Percentiles rank a stretch among this genome's conserved stretches.
These are phyloP conservation scores for Ceratocystis albifundus DNA, from an alignment of 2,329 filamentous ascomycete genomes.

Conservation along the genomic window DNA sequence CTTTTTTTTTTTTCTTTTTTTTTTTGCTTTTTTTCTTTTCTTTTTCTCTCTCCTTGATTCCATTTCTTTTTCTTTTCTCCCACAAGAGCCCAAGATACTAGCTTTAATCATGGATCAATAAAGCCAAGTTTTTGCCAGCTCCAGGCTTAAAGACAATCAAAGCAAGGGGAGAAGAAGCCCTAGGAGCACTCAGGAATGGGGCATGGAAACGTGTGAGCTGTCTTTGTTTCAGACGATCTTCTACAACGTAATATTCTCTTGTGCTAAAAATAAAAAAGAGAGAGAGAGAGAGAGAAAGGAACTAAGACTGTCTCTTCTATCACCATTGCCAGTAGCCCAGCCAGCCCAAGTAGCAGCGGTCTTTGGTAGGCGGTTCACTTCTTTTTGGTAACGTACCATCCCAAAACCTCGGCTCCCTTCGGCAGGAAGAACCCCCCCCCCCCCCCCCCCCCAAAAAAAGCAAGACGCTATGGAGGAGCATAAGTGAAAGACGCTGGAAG, in stretches of 20 bases:
- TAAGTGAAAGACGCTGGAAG: not conserved
- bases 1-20: not conserved
- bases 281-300: too few species aligned
- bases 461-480: not conserved
- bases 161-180: not conserved
- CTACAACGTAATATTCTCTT: not conserved
- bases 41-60: not conserved
- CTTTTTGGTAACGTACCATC: slow-evolving; percentile 7
- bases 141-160: not conserved
- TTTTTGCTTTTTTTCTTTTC: not conserved
- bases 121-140: too few species aligned
- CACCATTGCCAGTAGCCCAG: not conserved
- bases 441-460: too few species aligned
- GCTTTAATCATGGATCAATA: too few species aligned
- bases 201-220: slow-evolving; percentile 7
- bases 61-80: too few species aligned
- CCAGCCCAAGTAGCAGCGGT: too few species aligned
- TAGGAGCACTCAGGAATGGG: not conserved
- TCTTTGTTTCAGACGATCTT: slow-evolving; percentile 3
- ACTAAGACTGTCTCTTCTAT: too few species aligned
- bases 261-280: too few species aligned
- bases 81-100: too few species aligned
- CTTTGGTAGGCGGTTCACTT: too few species aligned
- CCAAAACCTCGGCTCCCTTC: slow-evolving; percentile 1
- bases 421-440: not conserved